These are phyloP conservation scores for Vaucheria bursata DNA, from an alignment of 352 stramenopile genomes.

Conservation along the genomic window DNA sequence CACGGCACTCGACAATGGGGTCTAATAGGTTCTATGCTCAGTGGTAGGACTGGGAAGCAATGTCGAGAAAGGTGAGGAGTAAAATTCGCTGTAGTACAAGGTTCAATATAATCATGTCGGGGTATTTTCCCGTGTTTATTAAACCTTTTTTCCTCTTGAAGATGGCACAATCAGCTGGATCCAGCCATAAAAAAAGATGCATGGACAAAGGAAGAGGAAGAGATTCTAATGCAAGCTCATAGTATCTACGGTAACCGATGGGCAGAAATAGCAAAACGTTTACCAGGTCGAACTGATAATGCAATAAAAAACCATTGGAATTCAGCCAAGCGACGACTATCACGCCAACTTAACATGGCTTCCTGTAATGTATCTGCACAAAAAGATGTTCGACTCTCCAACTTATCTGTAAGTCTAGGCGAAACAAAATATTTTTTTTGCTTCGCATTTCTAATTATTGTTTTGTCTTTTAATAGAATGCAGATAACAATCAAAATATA, in stretches of 20 bases:
- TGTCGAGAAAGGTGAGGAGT: not conserved
- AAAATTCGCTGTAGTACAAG: not conserved
- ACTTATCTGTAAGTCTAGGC: too few relatives aligned
- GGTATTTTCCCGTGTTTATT: not conserved
- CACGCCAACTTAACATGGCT: conserved; percentile 38
- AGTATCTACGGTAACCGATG: conserved; percentile 89
- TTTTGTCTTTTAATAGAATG: too few relatives aligned
- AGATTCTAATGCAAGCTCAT: conserved; percentile 68
- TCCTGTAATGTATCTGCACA: too few relatives aligned
- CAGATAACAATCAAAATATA: too few relatives aligned
- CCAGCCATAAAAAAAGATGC: conserved; percentile 77
- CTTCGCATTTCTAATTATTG: too few relatives aligned
- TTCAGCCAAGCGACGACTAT: conserved; percentile 36
- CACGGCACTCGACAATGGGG: conserved; percentile 52
- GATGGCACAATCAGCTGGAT: conserved; percentile 62
- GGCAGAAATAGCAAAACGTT: conserved; percentile 92
- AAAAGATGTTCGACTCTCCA: too few relatives aligned
- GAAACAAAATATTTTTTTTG: too few relatives aligned
- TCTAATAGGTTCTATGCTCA: conserved; percentile 49
- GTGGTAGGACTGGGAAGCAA: not conserved
- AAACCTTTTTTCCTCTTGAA: conserved; percentile 53
- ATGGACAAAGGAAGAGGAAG: conserved; percentile 75
- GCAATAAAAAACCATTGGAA: conserved; percentile 78
- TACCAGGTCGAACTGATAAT: conserved; percentile 96
- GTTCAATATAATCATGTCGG: not conserved